phyloP scores from a whole-genome alignment of 495 filamentous ascomycete species.

The Lophium mytilinum region DNA sequence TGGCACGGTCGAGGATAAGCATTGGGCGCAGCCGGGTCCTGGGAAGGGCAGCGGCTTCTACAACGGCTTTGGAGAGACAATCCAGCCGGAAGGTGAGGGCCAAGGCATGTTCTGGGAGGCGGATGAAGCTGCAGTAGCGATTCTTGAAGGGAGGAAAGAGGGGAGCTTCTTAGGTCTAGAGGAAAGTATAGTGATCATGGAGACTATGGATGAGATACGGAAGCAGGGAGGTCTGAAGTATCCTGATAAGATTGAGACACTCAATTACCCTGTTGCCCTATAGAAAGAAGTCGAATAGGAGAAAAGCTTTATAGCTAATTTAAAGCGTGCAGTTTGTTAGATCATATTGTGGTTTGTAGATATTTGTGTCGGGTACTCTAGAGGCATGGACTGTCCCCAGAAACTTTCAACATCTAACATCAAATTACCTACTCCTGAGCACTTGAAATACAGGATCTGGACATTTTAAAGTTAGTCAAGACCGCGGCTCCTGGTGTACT shows the following conservation, averaged over 20 bases:
- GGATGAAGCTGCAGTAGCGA: conserved; percentile 75
- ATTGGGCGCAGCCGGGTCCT: conserved; percentile 41
- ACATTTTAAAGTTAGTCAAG: too few relatives aligned
- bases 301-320: too few relatives aligned
- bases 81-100: conserved; percentile 37
- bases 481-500: too few relatives aligned
- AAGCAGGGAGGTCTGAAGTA: conserved; percentile 70
- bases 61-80: conserved; percentile 24
- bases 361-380: too few relatives aligned
- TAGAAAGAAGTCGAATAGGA: not conserved
- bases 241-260: conserved; percentile 76
- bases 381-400: too few relatives aligned
- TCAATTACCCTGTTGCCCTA: conserved; percentile 45
- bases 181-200: conserved; percentile 91
- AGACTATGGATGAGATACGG: conserved; percentile 86
- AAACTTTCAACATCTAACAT: too few relatives aligned
- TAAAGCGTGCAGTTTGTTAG: too few relatives aligned
- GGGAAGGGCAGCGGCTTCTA: conserved; percentile 20
- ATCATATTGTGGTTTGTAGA: too few relatives aligned
- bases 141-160: conserved; percentile 76
- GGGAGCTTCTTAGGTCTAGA: conserved; percentile 64
- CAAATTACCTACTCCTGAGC: too few relatives aligned
- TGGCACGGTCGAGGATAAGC: conserved; percentile 36
- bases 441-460: too few relatives aligned
- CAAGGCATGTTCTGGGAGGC: conserved; percentile 96